Percentiles rank a stretch among this genome's conserved stretches.
Conservation (phyloP, 345 rosid genomes). For the Linum usitatissimum region DNA sequence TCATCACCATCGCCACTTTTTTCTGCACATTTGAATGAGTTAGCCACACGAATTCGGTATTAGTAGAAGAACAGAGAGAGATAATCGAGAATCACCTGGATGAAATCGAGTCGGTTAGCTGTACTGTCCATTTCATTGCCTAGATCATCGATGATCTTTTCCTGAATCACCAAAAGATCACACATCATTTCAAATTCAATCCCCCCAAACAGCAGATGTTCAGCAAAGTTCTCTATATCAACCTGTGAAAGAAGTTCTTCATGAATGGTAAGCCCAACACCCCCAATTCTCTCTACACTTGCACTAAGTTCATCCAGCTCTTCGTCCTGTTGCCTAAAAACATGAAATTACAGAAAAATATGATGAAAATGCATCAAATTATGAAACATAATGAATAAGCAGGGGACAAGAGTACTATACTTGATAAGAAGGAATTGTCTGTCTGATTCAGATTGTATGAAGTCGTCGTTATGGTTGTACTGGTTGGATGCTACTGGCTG, state of each 20-base stretch:
- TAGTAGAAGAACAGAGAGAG: not conserved
- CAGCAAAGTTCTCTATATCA: not conserved
- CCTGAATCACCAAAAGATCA: slow-evolving; percentile 36
- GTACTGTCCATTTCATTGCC: slow-evolving; percentile 88
- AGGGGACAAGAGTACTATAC: slow-evolving; percentile 30
- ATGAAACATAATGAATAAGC: not conserved
- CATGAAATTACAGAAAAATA: not conserved
- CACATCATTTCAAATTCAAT: not conserved
- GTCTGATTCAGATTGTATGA: slow-evolving; percentile 85
- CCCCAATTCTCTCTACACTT: slow-evolving; percentile 86
- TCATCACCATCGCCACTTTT: slow-evolving; percentile 96
- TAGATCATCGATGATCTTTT: slow-evolving; percentile 69
- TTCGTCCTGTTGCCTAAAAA: slow-evolving; percentile 80
- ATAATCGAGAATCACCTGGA: slow-evolving; percentile 44
- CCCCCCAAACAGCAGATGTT: not conserved
- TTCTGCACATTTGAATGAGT: slow-evolving; percentile 41
- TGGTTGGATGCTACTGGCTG: slow-evolving; percentile 49
- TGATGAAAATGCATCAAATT: not conserved
- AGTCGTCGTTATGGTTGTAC: slow-evolving; percentile 58
- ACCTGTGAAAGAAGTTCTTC: slow-evolving; percentile 95
- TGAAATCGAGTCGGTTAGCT: slow-evolving; percentile 84
- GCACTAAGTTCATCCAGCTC: slow-evolving; percentile 92
- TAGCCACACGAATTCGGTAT: not conserved
- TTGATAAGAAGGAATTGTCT: slow-evolving; percentile 86
- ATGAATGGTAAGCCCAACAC: slow-evolving; percentile 91